Conservation (phyloP, 768 basidiomycete genomes). For the Tricholoma furcatifolium region DNA sequence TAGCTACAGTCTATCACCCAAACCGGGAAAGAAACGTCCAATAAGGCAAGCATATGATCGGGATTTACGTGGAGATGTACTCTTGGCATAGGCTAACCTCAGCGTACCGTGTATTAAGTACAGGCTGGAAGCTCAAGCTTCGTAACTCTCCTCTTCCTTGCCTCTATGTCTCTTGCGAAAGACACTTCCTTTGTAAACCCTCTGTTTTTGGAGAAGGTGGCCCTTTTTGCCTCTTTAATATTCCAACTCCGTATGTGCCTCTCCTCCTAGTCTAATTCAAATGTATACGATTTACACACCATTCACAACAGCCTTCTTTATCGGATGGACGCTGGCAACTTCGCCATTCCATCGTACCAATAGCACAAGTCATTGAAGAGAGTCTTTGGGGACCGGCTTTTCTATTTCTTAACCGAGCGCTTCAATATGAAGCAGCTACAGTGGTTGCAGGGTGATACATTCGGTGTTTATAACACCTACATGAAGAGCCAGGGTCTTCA, state of each 20-base stretch:
- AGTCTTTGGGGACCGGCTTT: slow-evolving; percentile 17
- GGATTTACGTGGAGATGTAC: too few relatives aligned
- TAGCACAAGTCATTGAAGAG: slow-evolving; percentile 21
- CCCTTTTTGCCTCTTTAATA: background rate
- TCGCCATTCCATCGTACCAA: slow-evolving; percentile 22
- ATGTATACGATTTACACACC: background rate
- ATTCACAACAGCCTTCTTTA: slow-evolving; percentile 15
- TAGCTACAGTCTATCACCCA: too few relatives aligned
- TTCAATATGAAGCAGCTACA: slow-evolving; percentile 25
- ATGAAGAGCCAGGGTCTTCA: slow-evolving; percentile 20
- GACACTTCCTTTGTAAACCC: background rate
- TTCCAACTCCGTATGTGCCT: slow-evolving; percentile 14
- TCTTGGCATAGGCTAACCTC: too few relatives aligned
- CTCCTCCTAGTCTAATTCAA: background rate
- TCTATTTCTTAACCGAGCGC: slow-evolving; percentile 10
- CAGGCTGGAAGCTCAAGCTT: too few relatives aligned
- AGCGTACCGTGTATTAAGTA: too few relatives aligned
- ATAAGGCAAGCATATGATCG: too few relatives aligned
- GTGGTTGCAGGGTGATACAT: slow-evolving; percentile 19
- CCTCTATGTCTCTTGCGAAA: too few relatives aligned
- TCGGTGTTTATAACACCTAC: slow-evolving; percentile 21
- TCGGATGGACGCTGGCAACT: slow-evolving; percentile 22
- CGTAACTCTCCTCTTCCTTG: too few relatives aligned
- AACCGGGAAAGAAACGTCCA: too few relatives aligned
- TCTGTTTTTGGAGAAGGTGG: background rate